Conservation (phyloP, 108 stramenopile genomes). For the Fragilariopsis cylindrus region DNA sequence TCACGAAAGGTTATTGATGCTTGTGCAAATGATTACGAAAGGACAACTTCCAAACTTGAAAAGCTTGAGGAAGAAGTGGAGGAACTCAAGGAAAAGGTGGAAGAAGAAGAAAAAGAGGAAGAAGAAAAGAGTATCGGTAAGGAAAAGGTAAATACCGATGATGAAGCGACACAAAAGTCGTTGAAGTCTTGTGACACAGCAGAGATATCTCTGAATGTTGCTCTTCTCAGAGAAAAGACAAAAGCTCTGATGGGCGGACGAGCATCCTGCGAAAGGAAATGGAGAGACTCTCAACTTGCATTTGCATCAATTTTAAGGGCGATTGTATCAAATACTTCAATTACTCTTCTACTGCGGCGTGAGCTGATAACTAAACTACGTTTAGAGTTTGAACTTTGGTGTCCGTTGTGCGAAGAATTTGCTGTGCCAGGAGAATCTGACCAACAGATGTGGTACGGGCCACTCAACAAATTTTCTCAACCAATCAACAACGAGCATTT, state of each 20-base stretch:
- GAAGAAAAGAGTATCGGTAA: not conserved
- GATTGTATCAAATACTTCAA: slow-evolving; percentile 52
- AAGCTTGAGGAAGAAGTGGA: slow-evolving; percentile 50
- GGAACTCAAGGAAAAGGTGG: slow-evolving; percentile 44
- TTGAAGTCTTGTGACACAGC: slow-evolving; percentile 9
- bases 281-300: slow-evolving; percentile 81
- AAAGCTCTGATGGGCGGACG: slow-evolving; percentile 49
- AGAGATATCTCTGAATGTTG: slow-evolving; percentile 17
- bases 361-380: slow-evolving; percentile 66
- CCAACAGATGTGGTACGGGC: slow-evolving; percentile 49
- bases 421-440: slow-evolving; percentile 47
- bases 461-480: slow-evolving; percentile 45
- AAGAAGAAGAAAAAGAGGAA: slow-evolving; percentile 30
- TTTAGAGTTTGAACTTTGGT: slow-evolving; percentile 81
- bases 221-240: slow-evolving; percentile 46
- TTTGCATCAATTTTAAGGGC: slow-evolving; percentile 72
- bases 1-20: slow-evolving; percentile 76
- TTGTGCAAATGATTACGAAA: slow-evolving; percentile 51
- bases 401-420: slow-evolving; percentile 82
- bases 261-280: slow-evolving; percentile 80
- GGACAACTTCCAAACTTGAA: slow-evolving; percentile 61
- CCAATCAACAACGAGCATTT: slow-evolving; percentile 47
- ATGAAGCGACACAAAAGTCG: slow-evolving; percentile 8
- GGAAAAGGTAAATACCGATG: slow-evolving; percentile 10
- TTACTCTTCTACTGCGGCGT: slow-evolving; percentile 57